Evolutionary conservation across 768 basidiomycete genomes (phyloP).

Genomic region (Tulasnella calospora): DNA sequence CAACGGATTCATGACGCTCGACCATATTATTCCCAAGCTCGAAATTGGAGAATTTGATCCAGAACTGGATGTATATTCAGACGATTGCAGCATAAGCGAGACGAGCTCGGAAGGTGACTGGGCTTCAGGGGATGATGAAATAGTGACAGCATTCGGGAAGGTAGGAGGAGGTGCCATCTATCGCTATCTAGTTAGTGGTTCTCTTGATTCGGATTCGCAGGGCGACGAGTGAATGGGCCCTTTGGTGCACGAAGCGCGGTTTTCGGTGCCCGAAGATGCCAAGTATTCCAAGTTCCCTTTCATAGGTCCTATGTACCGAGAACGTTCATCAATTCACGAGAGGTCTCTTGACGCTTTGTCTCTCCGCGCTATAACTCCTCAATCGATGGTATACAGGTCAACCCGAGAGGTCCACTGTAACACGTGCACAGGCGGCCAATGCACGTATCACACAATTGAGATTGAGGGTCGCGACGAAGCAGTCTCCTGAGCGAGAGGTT

Average conservation of each 20-base stretch:
- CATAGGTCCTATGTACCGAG: not conserved
- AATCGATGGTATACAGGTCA: no score
- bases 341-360: no score
- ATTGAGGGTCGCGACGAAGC: no score
- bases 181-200: not conserved
- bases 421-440: no score
- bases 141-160: not conserved
- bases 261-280: not conserved
- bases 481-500: no score
- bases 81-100: not conserved
- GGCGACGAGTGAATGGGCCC: not conserved
- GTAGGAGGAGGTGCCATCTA: not conserved
- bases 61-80: not conserved
- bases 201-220: not conserved
- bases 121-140: not conserved
- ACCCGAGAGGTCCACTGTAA: not conserved
- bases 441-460: not conserved
- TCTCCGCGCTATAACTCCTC: no score
- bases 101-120: not conserved
- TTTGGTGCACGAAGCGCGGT: not conserved
- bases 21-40: not conserved
- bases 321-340: no score
- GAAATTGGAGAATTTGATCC: not conserved
- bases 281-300: not conserved
- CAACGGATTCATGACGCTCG: not conserved